Conservation (phyloP, 371 early-diverging fungal species). For the Rhizopus microsporus region DNA sequence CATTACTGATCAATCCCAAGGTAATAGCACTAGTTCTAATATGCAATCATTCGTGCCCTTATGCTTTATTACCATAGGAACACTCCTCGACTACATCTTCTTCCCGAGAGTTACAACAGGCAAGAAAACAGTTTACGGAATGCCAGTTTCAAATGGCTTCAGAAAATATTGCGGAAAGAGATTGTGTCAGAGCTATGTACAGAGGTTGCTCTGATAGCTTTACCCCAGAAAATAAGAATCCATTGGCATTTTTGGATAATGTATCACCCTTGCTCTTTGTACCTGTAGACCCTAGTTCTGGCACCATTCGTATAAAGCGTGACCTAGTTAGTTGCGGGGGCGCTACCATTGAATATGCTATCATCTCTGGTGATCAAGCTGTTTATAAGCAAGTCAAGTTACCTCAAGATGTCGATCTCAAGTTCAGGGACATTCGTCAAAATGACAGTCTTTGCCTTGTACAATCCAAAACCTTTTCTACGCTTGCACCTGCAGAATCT, state of each 20-base stretch:
- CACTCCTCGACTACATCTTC: background rate
- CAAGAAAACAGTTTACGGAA: too few species aligned
- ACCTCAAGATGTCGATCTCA: background rate
- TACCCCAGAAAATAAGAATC: background rate
- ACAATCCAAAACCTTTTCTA: conserved; percentile 24
- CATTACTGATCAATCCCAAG: conserved; percentile 49
- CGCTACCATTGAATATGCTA: conserved; percentile 29
- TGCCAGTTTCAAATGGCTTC: too few species aligned
- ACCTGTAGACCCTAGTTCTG: conserved; percentile 17
- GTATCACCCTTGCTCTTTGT: conserved; percentile 16
- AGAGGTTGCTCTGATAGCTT: too few species aligned
- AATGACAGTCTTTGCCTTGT: conserved; percentile 18
- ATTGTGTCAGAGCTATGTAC: too few species aligned
- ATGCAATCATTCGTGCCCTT: background rate
- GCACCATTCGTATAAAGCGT: conserved; percentile 26
- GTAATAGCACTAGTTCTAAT: conserved; percentile 22
- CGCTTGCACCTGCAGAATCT: conserved; percentile 8
- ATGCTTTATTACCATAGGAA: conserved; percentile 5
- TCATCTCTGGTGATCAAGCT: conserved; percentile 36
- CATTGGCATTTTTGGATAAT: conserved; percentile 31
- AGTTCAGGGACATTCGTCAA: conserved; percentile 24
- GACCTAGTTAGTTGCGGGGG: conserved; percentile 26
- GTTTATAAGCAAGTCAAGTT: conserved; percentile 17
- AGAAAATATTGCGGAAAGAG: background rate
- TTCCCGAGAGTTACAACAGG: background rate